Conservation (phyloP, 345 rosid genomes). For the Arabis alpina region DNA sequence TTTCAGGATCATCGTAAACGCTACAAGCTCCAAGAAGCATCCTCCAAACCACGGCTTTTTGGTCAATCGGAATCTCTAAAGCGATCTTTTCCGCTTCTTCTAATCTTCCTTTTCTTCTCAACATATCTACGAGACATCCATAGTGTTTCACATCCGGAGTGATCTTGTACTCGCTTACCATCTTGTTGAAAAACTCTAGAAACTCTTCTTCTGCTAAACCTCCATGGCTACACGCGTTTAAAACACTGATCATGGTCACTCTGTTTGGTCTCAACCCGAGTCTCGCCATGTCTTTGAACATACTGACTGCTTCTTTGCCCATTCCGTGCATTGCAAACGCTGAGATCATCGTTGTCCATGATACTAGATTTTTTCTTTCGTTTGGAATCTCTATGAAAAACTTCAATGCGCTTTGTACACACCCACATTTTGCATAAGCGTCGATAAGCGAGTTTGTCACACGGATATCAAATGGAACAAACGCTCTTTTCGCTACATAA, state of each 20-base stretch:
- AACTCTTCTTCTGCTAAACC: slow-evolving; percentile 70
- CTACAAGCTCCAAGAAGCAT: slow-evolving; percentile 82
- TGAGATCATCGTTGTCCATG: slow-evolving; percentile 84
- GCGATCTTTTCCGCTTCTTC: slow-evolving; percentile 82
- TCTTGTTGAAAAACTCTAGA: slow-evolving; percentile 60
- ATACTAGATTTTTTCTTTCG: slow-evolving; percentile 61
- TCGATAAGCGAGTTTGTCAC: slow-evolving; percentile 68
- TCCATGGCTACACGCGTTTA: slow-evolving; percentile 91
- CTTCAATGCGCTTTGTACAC: slow-evolving; percentile 58
- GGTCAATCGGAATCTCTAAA: slow-evolving; percentile 55
- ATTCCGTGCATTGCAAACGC: slow-evolving; percentile 85
- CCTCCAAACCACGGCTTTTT: slow-evolving; percentile 74
- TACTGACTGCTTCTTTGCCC: slow-evolving; percentile 70
- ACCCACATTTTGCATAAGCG: slow-evolving; percentile 78
- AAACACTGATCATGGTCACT: slow-evolving; percentile 73
- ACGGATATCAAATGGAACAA: slow-evolving; percentile 59
- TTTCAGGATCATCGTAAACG: slow-evolving; percentile 67
- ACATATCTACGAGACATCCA: slow-evolving; percentile 80
- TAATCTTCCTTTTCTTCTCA: slow-evolving; percentile 79
- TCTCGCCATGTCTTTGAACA: slow-evolving; percentile 65
- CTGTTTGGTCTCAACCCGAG: slow-evolving; percentile 61
- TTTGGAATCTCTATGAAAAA: slow-evolving; percentile 56
- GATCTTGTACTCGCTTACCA: slow-evolving; percentile 56
- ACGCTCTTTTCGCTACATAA: slow-evolving; percentile 64
- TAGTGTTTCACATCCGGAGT: slow-evolving; percentile 71